A percentile compares a stretch with the other conserved stretches of the same genome.
Evolutionary conservation across 2,329 filamentous ascomycete genomes (phyloP).

Genomic region (Parastagonospora nodorum): DNA sequence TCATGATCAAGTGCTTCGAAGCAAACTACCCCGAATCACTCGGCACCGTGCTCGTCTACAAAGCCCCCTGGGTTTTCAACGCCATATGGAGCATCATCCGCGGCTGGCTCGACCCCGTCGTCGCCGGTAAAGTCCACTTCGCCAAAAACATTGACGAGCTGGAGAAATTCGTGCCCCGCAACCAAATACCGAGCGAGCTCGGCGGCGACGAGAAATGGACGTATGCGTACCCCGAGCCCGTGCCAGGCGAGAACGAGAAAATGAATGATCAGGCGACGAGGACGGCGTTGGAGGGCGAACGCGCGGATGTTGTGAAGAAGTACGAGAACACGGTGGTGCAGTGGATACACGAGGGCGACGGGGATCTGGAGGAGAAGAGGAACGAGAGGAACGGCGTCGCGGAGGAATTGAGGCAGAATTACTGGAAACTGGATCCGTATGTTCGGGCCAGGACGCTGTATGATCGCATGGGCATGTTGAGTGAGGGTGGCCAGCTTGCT

Average conservation of each 20-base stretch:
- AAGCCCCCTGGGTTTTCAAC: conserved; percentile 96
- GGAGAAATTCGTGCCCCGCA: conserved; percentile 72
- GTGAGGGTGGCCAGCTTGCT: conserved; percentile 68
- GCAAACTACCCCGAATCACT: conserved; percentile 96
- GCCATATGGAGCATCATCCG: conserved; percentile 96
- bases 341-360: conserved; percentile 68
- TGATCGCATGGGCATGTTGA: conserved; percentile 77
- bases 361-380: conserved; percentile 55
- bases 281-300: conserved; percentile 66
- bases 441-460: conserved; percentile 82
- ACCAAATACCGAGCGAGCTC: conserved; percentile 78
- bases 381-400: conserved; percentile 66
- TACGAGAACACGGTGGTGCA: conserved; percentile 75
- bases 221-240: conserved; percentile 81
- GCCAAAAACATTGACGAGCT: conserved; percentile 82
- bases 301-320: conserved; percentile 68
- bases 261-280: conserved; percentile 69
- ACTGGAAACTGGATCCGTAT: conserved; percentile 91
- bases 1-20: conserved; percentile 99
- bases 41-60: conserved; percentile 89
- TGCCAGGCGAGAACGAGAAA: conserved; percentile 73
- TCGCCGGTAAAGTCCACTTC: conserved; percentile 92
- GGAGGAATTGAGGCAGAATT: conserved; percentile 69
- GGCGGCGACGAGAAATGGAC: conserved; percentile 85
- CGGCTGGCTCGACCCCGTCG: conserved; percentile 96